These are phyloP conservation scores for Cyclocybe aegerita DNA, from an alignment of 768 basidiomycete species.

Conservation along the genomic window DNA sequence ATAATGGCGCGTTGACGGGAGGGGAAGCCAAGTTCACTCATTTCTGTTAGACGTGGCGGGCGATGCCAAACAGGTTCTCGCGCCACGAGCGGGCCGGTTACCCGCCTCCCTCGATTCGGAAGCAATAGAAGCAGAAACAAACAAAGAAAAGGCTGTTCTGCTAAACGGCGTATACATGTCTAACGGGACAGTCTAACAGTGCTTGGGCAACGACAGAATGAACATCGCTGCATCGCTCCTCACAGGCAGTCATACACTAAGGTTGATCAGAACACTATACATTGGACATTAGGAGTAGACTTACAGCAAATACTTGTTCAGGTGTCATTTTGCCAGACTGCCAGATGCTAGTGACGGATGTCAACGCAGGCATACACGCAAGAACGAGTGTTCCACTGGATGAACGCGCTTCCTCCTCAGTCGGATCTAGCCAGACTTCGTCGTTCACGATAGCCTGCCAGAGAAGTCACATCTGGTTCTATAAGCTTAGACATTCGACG, in stretches of 20 bases:
- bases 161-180: background rate
- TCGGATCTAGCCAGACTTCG: slow-evolving; percentile 81
- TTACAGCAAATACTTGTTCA: slow-evolving; percentile 54
- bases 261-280: background rate
- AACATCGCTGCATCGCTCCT: slow-evolving; percentile 70
- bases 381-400: slow-evolving; percentile 72
- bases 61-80: background rate
- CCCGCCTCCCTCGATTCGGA: no score
- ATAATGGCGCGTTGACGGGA: background rate
- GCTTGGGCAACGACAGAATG: slow-evolving; percentile 75
- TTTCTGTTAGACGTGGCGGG: background rate
- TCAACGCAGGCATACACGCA: slow-evolving; percentile 86
- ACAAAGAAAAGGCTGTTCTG: no score
- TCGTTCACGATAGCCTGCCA: slow-evolving; percentile 55
- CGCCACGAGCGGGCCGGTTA: no score
- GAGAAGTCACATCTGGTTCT: background rate
- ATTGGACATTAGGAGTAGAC: slow-evolving; percentile 19
- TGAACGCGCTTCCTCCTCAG: slow-evolving; percentile 56
- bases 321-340: slow-evolving; percentile 69
- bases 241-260: slow-evolving; percentile 71
- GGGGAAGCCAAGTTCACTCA: background rate
- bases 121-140: no score
- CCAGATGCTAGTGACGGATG: slow-evolving; percentile 83
- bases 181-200: slow-evolving; percentile 42
- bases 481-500: slow-evolving; percentile 18